phyloP scores from a whole-genome alignment of 2,329 filamentous ascomycete species.

The Diplodia intermedia region DNA sequence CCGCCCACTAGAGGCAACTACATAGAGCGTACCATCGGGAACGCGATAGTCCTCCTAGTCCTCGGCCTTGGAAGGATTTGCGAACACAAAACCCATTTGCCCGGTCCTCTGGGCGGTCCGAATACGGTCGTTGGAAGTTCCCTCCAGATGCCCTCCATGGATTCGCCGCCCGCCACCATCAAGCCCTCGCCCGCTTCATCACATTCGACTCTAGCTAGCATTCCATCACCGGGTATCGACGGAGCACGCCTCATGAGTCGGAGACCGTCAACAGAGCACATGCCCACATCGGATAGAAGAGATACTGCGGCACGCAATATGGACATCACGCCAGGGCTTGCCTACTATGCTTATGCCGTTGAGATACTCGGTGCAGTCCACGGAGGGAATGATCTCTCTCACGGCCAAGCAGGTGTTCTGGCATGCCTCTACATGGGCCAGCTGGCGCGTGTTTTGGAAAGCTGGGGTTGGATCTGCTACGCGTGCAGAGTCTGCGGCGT shows the following conservation, averaged over 20 bases:
- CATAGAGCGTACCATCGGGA: conserved; percentile 51
- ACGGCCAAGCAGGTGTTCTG: conserved; percentile 84
- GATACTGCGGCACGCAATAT: conserved; percentile 64
- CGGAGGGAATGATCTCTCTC: conserved; percentile 78
- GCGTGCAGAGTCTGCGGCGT: too few relatives aligned
- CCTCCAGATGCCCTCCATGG: conserved; percentile 36
- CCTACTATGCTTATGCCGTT: conserved; percentile 86
- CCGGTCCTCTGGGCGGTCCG: conserved; percentile 62
- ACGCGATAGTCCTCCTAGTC: conserved; percentile 81
- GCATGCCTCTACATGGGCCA: conserved; percentile 90
- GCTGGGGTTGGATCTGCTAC: conserved; percentile 70
- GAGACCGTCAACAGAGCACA: conserved; percentile 49
- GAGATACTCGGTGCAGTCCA: conserved; percentile 84
- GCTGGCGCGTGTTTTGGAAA: conserved; percentile 84
- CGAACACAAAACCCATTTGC: conserved; percentile 58
- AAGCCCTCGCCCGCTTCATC: conserved; percentile 51
- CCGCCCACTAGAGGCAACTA: conserved; percentile 2
- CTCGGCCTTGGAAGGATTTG: conserved; percentile 89
- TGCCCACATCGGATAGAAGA: conserved; percentile 8
- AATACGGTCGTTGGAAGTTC: conserved; percentile 42
- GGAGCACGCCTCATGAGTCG: conserved; percentile 32
- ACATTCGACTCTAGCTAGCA: conserved; percentile 45
- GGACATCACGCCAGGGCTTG: conserved; percentile 85
- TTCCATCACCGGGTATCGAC: conserved; percentile 34
- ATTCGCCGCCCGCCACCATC: conserved; percentile 38